Base-by-base conservation (phyloP, 768 basidiomycete species). In the Lenzites betulinus region DNA sequence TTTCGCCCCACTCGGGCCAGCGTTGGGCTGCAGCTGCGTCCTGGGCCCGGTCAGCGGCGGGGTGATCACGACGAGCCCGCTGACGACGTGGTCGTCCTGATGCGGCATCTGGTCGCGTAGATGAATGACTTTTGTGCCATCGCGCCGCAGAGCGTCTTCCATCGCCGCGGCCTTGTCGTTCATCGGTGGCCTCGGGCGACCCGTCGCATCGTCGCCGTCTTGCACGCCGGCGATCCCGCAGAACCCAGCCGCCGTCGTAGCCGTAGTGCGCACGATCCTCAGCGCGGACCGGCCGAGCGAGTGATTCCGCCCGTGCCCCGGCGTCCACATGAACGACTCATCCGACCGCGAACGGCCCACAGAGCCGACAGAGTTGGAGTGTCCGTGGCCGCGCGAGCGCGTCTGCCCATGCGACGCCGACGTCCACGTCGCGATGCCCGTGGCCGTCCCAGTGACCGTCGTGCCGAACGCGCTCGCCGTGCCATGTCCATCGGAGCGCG, bases 271-370 rank as follows among this genome's bases (percentile, higher is more conserved):
- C 15, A 69, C 70, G 42, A 71, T 58, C 25, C 72, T 66, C 11
- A 81, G 50, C 2, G 78, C 76, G 1, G 74, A 67, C 67, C 73
- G 74, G 23, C 78, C 66, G 69, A 74, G 72, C 0, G 78, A 79
- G 25, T 73, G 78, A 30, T 69, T 72, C 20, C 79, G 75, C 25
- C 72, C 70, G 62, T 79, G 74, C 2, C 64, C 60, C 12, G 63
- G 67, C 7, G 59, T 52, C 65, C 65, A 64, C 64, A 68, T 66
- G 54, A 68, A 66, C 33, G 67, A 64, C 48, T 65, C 62, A 30
- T 65, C 63, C 55, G 62, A 59, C 20, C 64, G 62, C 7, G 60
- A 58, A 7, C 54, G 67, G 20, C 74, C 73, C 39, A 71, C 64
- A 35, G 72, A 69, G 43, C 76, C 66, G 41, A 67, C 43, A 48